Percentiles rank a stretch among this genome's conserved stretches.
phyloP scores from a whole-genome alignment of 2,329 filamentous ascomycete genomes.

The Scytalidium sp. region DNA sequence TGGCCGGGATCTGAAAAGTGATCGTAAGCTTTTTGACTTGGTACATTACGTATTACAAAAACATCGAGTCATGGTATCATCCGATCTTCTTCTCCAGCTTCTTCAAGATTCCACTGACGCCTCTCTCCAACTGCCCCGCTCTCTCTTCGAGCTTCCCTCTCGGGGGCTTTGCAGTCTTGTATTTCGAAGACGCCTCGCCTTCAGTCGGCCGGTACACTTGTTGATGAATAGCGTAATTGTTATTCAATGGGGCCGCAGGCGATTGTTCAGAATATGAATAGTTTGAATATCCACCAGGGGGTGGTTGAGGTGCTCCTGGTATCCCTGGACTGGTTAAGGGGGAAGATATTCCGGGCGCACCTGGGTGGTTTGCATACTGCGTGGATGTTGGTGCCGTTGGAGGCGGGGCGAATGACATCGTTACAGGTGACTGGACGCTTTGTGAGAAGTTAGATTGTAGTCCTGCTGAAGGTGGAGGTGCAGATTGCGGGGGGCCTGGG shows the following conservation, averaged over 20 bases:
- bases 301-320: slow-evolving; percentile 28
- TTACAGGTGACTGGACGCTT: slow-evolving; percentile 16
- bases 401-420: slow-evolving; percentile 17
- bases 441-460: slow-evolving; percentile 19
- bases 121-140: slow-evolving; percentile 65
- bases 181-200: slow-evolving; percentile 45
- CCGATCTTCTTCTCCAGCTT: slow-evolving; percentile 68
- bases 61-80: slow-evolving; percentile 6
- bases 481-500: slow-evolving; percentile 33
- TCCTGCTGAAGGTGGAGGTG: slow-evolving; percentile 13
- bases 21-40: too few species aligned
- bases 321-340: slow-evolving; percentile 16
- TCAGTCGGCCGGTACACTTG: slow-evolving; percentile 70
- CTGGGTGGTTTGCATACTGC: slow-evolving; percentile 43
- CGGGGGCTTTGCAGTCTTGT: slow-evolving; percentile 39
- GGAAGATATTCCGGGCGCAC: slow-evolving; percentile 41
- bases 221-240: slow-evolving; percentile 61
- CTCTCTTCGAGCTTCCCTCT: slow-evolving; percentile 61
- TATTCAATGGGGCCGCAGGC: slow-evolving; percentile 28
- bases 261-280: slow-evolving; percentile 41
- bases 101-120: slow-evolving; percentile 69
- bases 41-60: background rate
- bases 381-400: slow-evolving; percentile 23
- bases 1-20: too few species aligned
- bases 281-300: slow-evolving; percentile 54